Evolutionary conservation across 2,329 filamentous ascomycete species (phyloP), one percentile per base, ranked within the genome.

Genomic region (Phoma herbarum): DNA sequence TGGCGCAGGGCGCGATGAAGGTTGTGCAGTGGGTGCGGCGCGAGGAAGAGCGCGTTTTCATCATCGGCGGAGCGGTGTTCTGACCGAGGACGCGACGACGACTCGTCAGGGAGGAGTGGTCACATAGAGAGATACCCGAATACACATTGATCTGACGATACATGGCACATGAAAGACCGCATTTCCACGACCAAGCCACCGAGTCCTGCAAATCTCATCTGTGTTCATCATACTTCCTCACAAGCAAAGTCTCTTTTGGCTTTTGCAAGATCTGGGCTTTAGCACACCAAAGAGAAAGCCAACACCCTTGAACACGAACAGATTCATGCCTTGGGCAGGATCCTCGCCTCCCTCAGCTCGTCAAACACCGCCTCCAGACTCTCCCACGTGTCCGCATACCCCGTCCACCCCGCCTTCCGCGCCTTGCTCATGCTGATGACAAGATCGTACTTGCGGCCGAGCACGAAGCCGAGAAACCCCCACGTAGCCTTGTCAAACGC

Each of bases 1-100:
- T 99, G 69, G 91, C 92, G 10, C 90, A 94, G 75, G 92, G 90
- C 11, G 94, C 93, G 31, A 96, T 95, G 74, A 89, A 90, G 78
- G 87, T 99, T 48, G 88, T 96, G 6, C 91, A 95, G 72, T 99
- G 94, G 93, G 90, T 94, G 1, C 89, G 91, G 73, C 85, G 88
- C 65, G 95, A 99, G 78, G 94, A 98, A 77, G 93, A 98, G 78
- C 84, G 95, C 57, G 81, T 98, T 6, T 99, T 99, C 73, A 97
- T 99, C 59, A 95, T 99, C 73, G 95, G 95, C 1, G 96, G 95
- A n/a, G 95, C 93, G 42, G 94, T 98, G 20, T 84, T 83, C 62
- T 84, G 57, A 52, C 26, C 7, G 12, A 9, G 20, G 43, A n/a
- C n/a, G n/a, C n/a, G n/a, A n/a, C n/a, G n/a, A n/a, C n/a, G n/a